Conservation (phyloP, 2,329 filamentous ascomycete genomes). For the Aspergillus sp. region DNA sequence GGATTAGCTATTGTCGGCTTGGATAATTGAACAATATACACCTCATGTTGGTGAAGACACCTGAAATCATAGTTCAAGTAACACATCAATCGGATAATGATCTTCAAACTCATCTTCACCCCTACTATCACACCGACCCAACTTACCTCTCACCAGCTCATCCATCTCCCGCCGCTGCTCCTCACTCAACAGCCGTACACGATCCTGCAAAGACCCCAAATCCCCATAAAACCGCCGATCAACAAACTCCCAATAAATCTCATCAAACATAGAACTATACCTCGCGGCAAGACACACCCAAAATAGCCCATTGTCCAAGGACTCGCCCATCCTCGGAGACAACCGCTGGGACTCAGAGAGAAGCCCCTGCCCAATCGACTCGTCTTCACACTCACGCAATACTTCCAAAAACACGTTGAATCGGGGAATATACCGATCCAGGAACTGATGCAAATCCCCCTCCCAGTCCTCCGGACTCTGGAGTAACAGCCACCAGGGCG, state of each 20-base stretch:
- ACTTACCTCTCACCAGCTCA: conserved; percentile 1
- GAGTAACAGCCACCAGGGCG: conserved; percentile 26
- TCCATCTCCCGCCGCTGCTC: conserved; percentile 12
- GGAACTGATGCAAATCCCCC: conserved; percentile 25
- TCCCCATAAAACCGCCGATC: conserved; percentile 22
- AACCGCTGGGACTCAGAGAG: conserved; percentile 20
- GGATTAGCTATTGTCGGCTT: not conserved
- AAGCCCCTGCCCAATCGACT: conserved; percentile 14
- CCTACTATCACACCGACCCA: not conserved
- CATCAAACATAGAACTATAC: conserved; percentile 30
- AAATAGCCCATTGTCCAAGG: conserved; percentile 27
- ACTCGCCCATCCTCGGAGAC: conserved; percentile 27
- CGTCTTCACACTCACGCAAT: conserved; percentile 23
- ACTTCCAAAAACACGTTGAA: conserved; percentile 28
- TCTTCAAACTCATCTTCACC: not conserved
- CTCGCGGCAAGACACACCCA: conserved; percentile 31
- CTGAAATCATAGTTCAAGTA: not conserved
- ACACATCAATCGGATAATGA: not conserved
- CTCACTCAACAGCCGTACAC: conserved; percentile 18
- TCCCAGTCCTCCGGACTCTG: conserved; percentile 23
- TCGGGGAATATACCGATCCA: conserved; percentile 27
- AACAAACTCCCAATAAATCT: conserved; percentile 31
- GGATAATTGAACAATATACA: not conserved
- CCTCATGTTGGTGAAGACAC: too few relatives aligned
- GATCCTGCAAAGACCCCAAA: conserved; percentile 24